Base-by-base conservation (phyloP, 192 early-diverging fungal genomes). In the Backusella tarrabulga region DNA sequence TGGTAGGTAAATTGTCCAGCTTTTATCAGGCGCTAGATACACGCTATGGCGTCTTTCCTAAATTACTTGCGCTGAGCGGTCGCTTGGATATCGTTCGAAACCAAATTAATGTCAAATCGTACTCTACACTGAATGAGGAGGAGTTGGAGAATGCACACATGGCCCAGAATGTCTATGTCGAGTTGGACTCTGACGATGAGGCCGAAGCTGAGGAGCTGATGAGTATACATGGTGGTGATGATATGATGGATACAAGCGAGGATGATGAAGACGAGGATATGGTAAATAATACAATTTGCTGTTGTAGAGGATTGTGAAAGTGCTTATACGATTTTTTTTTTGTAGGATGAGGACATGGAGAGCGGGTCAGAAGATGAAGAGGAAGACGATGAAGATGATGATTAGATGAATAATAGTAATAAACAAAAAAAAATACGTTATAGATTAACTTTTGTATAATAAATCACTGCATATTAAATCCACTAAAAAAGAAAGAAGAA, bases 31-130 rank as follows among this genome's bases (percentile, higher is more conserved):
- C 83, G 8, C 41, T 89, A 40, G 85, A 87, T 68, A 77, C 80
- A 1, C 85, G 86, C 26, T 80, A 84, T 15, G 69, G 75, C 12
- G 77, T 81, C 34, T 89, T 86, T 78, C 78, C 84, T 12, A 89
- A 86, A 72, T 44, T 87, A 52, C 73, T 84, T 15, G 83, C 84
- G 60, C 68, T 89, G 32, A 78, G 86, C 19, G 88, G 88, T 40
- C 85, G 88, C 23, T 72, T 89, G n/a, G 88, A 87, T 38, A 67
- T 89, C 76, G 78, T 87, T 7, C 83, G 85, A 82, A 80, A 79
- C 23, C 88, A 87, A 75, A 82, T 87, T 34, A 80, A 85, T 34
- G 80, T 86, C 76, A 75, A 80, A 60, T 75, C 73, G 42, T 76
- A 80, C 29, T 68, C 42, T 29, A 76, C 26, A 46, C 73, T 80